Conservation (phyloP, 2,329 filamentous ascomycete species). For the Blumeria hordei region DNA sequence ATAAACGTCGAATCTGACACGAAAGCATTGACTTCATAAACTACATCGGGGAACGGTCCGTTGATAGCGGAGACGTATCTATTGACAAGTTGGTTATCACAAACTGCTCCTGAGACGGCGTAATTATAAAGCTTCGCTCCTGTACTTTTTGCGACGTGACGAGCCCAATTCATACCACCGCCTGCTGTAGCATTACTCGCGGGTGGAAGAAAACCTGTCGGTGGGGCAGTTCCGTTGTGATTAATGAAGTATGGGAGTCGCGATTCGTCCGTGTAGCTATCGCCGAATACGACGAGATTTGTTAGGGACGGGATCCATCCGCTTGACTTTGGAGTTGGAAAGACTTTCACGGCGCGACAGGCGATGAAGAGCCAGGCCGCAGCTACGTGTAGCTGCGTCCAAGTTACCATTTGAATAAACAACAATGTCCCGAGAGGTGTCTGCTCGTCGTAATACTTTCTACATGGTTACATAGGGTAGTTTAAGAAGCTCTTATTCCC, state of each 20-base stretch:
- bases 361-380: too few relatives aligned
- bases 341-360: too few relatives aligned
- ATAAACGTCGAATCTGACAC: slow-evolving; percentile 21
- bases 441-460: too few relatives aligned
- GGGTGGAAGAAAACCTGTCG: slow-evolving; percentile 27
- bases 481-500: too few relatives aligned
- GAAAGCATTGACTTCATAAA: slow-evolving; percentile 35
- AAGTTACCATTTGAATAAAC: too few relatives aligned
- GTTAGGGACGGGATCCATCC: slow-evolving; percentile 24
- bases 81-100: slow-evolving; percentile 41
- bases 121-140: slow-evolving; percentile 38
- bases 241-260: slow-evolving; percentile 36
- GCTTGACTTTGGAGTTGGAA: background rate
- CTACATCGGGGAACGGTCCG: slow-evolving; percentile 33
- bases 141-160: slow-evolving; percentile 36
- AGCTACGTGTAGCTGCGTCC: too few relatives aligned
- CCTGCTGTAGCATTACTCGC: slow-evolving; percentile 28
- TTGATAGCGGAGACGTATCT: slow-evolving; percentile 27
- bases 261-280: slow-evolving; percentile 48
- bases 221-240: slow-evolving; percentile 34
- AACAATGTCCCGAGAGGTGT: too few relatives aligned
- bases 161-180: slow-evolving; percentile 45
- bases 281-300: slow-evolving; percentile 45
- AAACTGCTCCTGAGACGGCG: slow-evolving; percentile 48
- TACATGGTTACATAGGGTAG: too few relatives aligned